These are phyloP conservation scores for Cladosporium oxysporum DNA, from an alignment of 2,329 filamentous ascomycete species.

Conservation along the genomic window DNA sequence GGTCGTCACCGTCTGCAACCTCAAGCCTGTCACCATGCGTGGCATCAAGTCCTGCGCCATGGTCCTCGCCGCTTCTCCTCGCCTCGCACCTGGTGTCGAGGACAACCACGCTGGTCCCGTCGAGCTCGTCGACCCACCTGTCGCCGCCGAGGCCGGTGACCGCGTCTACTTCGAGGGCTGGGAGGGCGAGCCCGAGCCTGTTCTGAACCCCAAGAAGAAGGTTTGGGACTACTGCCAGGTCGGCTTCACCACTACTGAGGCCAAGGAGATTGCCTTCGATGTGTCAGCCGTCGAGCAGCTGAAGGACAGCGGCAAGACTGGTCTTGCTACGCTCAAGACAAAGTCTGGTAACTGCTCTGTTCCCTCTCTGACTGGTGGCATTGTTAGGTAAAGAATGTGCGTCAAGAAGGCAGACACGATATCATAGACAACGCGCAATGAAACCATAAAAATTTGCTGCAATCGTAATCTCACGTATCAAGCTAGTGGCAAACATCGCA, in stretches of 20 bases:
- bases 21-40: slow-evolving; percentile 99
- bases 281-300: slow-evolving; percentile 74
- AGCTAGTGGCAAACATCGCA: background rate
- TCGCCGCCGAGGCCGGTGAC: slow-evolving; percentile 77
- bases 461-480: background rate
- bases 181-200: slow-evolving; percentile 86
- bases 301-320: slow-evolving; percentile 60
- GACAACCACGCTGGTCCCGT: slow-evolving; percentile 87
- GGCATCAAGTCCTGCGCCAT: slow-evolving; percentile 80
- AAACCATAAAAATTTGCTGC: background rate
- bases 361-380: slow-evolving; percentile 74
- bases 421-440: slow-evolving; percentile 17
- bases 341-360: slow-evolving; percentile 83
- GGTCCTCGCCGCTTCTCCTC: slow-evolving; percentile 94
- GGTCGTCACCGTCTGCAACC: slow-evolving; percentile 92
- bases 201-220: slow-evolving; percentile 99
- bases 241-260: slow-evolving; percentile 86
- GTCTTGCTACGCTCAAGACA: slow-evolving; percentile 67
- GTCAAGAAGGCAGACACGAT: background rate
- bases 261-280: slow-evolving; percentile 83
- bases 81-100: slow-evolving; percentile 75
- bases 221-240: slow-evolving; percentile 96
- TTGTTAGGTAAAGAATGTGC: slow-evolving; percentile 66
- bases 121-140: slow-evolving; percentile 85
- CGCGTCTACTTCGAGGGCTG: slow-evolving; percentile 92